Base-by-base conservation (phyloP, 1,284 basidiomycete species). In the Ustilago hordei region DNA sequence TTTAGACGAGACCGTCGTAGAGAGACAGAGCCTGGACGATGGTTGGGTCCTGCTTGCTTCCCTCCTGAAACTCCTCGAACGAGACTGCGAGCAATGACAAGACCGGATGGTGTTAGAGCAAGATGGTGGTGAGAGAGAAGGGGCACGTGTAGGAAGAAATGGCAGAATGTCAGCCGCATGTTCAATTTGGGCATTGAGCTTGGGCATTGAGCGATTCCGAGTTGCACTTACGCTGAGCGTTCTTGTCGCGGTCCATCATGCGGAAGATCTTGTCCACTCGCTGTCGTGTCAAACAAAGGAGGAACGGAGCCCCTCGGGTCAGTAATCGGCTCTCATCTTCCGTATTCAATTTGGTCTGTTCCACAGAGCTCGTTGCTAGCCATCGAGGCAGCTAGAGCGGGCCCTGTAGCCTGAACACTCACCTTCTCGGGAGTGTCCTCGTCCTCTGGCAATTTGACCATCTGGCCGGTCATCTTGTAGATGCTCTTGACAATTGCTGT, bases 371-470 rank as follows among this genome's bases (percentile, higher is more conserved):
- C 7, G 7, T 41, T 36, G 31, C 15, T 19, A 8, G 6, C 12
- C 13, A 13, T 3, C 13, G 13, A 8, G 5, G 4, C 11, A 32
- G 48, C 15, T 32, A 6, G n/a, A 5, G 15, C 32, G 3, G 48
- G 4, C 23, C 9, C 3, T n/a, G 11, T 23, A 19, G 12, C 11
- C 7, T 31, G 31, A 8, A 9, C 19, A 57, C 87, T 55, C 77
- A 92, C 95, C 92, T 99, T 99, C 88, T 98, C 95, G 1, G 97
- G 97, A 19, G 97, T 99, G 88, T 99, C 95, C 88, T 99, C 97
- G 86, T 99, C 97, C 56, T 92, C 90, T 17, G 97, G 96, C 32
- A 99, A 90, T 86, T 95, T 96, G 82, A 99, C 96, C 95, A 99
- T 98, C 87, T 97, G 93, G 13, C 97, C 96, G 5, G 86, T 86